phyloP scores from a whole-genome alignment of 2,329 filamentous ascomycete species.

The Teratosphaeria gauchensis region DNA sequence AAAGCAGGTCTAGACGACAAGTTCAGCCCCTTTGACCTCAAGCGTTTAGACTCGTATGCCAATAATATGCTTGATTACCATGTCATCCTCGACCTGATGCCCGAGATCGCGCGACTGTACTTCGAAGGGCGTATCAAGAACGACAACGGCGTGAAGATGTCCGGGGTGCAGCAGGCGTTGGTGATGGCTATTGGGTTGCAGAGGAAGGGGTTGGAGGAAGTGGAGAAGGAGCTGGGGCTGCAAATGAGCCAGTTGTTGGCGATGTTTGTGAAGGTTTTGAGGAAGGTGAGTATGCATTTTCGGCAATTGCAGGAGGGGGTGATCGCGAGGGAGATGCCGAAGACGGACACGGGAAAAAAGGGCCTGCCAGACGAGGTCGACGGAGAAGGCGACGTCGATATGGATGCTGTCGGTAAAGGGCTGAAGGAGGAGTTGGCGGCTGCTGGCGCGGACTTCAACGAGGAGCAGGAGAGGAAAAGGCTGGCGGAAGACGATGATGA shows the following conservation, averaged over 20 bases:
- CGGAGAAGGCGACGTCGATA: conserved; percentile 41
- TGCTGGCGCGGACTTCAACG: conserved; percentile 61
- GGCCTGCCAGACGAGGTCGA: conserved; percentile 17
- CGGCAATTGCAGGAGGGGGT: conserved; percentile 64
- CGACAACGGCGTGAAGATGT: conserved; percentile 51
- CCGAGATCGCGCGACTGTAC: conserved; percentile 70
- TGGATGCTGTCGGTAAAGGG: conserved; percentile 41
- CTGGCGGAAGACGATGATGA: conserved; percentile 86
- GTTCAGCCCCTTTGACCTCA: conserved; percentile 87
- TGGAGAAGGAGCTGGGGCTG: conserved; percentile 70
- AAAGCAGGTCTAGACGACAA: conserved; percentile 68
- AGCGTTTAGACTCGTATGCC: conserved; percentile 87
- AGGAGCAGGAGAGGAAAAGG: conserved; percentile 58
- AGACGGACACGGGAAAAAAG: conserved; percentile 9
- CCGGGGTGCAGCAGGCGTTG: conserved; percentile 75
- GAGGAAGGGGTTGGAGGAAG: conserved; percentile 70
- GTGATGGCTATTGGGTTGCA: conserved; percentile 87
- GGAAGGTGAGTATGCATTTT: conserved; percentile 77
- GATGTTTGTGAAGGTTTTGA: conserved; percentile 94
- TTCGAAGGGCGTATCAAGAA: conserved; percentile 62
- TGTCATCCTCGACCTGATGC: conserved; percentile 87
- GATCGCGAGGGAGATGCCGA: conserved; percentile 40
- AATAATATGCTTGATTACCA: conserved; percentile 98
- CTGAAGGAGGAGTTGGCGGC: conserved; percentile 78
- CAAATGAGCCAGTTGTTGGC: conserved; percentile 73